Evolutionary conservation across 1,284 basidiomycete species (phyloP), one percentile per base, ranked within the genome.

Genomic region (Heterobasidion occidentale): DNA sequence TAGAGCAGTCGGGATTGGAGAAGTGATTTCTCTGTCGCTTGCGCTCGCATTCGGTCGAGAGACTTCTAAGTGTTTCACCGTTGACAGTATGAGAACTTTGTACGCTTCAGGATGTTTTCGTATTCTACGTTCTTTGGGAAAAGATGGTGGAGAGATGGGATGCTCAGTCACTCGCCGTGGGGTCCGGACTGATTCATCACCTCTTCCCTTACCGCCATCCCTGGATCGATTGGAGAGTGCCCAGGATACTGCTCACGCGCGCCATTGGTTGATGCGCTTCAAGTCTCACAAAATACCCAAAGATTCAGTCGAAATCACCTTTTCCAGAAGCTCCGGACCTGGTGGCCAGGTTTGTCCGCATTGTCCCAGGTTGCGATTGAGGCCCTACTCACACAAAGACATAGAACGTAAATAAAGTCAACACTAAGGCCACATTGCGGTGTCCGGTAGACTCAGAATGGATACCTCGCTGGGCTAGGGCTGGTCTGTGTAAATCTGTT

Each of bases 331-430:
- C 61, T 89, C 88, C 7, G 88, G 88, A 27, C 88, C 88, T 9
- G 88, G 88, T 36, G 88, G 88, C 12, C 88, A 90, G 78, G 88
- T 88, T 58, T 53, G 72, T 60, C 19, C 19, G 4, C 52, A 27
- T 27, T 44, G 48, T 51, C 27, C 47, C 50, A 36, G 15, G 34
- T 33, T 20, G 20, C 19, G 27, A 17, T 50, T 49, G 5, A 27
- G 27, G 27, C 27, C 6, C 27, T 27, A 27, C 27, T 27, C 27
- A 27, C 27, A 27, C 5, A 27, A 9, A 15, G 48, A 34, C n/a
- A 17, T 61, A 91, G 88, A 88, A 91, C 60, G 88, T 91, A 46
- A 91, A 91, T 65, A 91, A 90, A 69, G 79, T 90, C 27, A 89
- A 88, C 58, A 90, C 89, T 9, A 91, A 91, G 65, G 86, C 79